A percentile compares a stretch with the other conserved stretches of the same genome.
These are phyloP conservation scores for Sechiopsis laciniata DNA, from an alignment of 306 rosid genomes.

Conservation along the genomic window DNA sequence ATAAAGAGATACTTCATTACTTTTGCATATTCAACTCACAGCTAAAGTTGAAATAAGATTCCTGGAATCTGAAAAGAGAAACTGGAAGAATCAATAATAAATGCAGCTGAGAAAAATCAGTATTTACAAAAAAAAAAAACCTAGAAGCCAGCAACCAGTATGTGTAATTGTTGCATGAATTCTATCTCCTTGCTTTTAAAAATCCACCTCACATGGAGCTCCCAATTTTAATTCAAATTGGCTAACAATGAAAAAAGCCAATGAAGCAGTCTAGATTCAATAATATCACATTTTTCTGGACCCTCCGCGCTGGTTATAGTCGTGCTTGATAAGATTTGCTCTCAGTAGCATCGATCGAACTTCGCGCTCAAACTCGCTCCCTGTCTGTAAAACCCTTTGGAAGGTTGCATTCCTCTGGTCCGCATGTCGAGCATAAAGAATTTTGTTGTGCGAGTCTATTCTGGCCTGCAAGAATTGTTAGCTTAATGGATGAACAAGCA, in stretches of 20 bases:
- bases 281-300: constrained; percentile 57
- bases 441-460: constrained; percentile 96
- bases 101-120: constrained; percentile 27
- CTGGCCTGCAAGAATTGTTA: constrained; percentile 66
- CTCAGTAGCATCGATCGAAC: constrained; percentile 85
- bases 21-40: not conserved
- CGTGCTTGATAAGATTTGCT: constrained; percentile 85
- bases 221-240: constrained; percentile 3
- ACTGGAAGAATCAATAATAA: constrained; percentile 24
- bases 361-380: constrained; percentile 73
- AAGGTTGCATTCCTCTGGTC: constrained; percentile 96
- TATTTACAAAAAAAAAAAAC: constrained; percentile 37
- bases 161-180: not conserved
- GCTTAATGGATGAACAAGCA: not conserved
- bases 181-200: not conserved
- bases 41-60: not conserved
- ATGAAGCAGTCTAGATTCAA: not conserved
- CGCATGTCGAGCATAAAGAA: constrained; percentile 89
- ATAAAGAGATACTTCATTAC: too few species aligned
- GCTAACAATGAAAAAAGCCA: not conserved
- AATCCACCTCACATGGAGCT: constrained; percentile 20
- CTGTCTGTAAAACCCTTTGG: constrained; percentile 84
- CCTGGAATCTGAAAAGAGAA: constrained; percentile 4
- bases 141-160: constrained; percentile 28
- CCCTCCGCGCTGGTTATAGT: constrained; percentile 46